Base-by-base conservation (phyloP, 371 early-diverging fungal genomes). In the Synchytrium microbalum region DNA sequence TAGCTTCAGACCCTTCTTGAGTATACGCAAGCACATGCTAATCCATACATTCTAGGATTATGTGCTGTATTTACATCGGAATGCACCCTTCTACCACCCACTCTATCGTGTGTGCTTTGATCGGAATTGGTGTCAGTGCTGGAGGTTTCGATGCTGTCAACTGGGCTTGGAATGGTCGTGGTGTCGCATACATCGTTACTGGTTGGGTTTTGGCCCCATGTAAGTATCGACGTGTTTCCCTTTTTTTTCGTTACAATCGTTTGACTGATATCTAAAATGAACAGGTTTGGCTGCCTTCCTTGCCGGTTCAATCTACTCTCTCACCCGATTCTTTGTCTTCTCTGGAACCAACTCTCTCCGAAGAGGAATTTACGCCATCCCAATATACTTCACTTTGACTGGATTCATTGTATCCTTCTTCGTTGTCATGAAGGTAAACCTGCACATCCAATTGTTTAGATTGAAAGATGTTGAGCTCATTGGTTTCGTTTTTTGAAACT, bases 41-140 rank as follows among this genome's bases (percentile, higher is more conserved):
- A 14, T 46, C 63, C 2, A 52, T 38, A 51, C n/a, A n/a, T n/a
- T n/a, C n/a, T n/a, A n/a, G n/a, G n/a, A 87, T 89, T 23, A 69
- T 91, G 27, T 72, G 82, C 66, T 89, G 92, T 10, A 75, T 80
- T 38, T 68, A 66, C 33, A 54, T 68, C 23, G 84, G 85, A 1
- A 63, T 68, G 59, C 85, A 84, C 32, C 83, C 84, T 28, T 80
- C 80, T 57, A 82, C 84, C 38, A 83, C 85, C 2, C 85, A 85
- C 70, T 84, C 90, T 33, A 88, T 93, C 63, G 87, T 91, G 29
- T 93, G 91, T 64, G 93, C 90, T 31, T 74, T 91, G 62, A 76
- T 83, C 61, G 91, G 93, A 63, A 77, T 81, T 19, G 93, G 90
- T 60, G 85, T 93, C 58, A 75, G 89, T 63, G 85, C 81, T 0